A percentile compares a stretch with the other conserved stretches of the same genome.
phyloP scores from a whole-genome alignment of 2,329 filamentous ascomycete genomes.

The Trichoderma aggressivum region DNA sequence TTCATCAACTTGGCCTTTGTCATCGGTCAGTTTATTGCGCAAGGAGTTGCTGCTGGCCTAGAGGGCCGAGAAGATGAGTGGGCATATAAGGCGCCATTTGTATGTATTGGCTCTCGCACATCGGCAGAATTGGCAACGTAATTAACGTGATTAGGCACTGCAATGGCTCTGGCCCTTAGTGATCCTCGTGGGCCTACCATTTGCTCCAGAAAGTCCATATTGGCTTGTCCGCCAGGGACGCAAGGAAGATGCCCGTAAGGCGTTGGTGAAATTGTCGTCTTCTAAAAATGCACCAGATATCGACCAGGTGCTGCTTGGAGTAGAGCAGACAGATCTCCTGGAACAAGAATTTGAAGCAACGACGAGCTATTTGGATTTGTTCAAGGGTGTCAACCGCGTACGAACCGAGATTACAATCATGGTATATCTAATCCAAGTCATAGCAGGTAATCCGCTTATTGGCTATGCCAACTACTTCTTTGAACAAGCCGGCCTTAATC shows the following conservation, averaged over 20 bases:
- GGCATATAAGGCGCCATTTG: constrained; percentile 39
- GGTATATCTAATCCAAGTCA: constrained; percentile 62
- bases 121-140: neutral
- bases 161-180: constrained; percentile 50
- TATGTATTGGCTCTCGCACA: constrained; percentile 11
- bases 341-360: constrained; percentile 50
- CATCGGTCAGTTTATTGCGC: constrained; percentile 56
- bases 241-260: constrained; percentile 38
- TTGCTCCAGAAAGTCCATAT: constrained; percentile 50
- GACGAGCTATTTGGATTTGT: constrained; percentile 49
- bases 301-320: constrained; percentile 49
- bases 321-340: constrained; percentile 55
- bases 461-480: constrained; percentile 54
- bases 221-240: constrained; percentile 46
- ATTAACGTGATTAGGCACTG: constrained; percentile 32
- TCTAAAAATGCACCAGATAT: constrained; percentile 23
- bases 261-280: constrained; percentile 44
- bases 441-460: constrained; percentile 62
- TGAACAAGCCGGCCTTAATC: constrained; percentile 31
- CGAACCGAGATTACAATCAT: constrained; percentile 56
- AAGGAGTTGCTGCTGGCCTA: constrained; percentile 44
- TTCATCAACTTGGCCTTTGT: constrained; percentile 63
- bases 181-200: constrained; percentile 43
- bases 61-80: constrained; percentile 41
- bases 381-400: constrained; percentile 47